Base-by-base conservation (phyloP, 164 flowering plant genomes). In the Sedum album region DNA sequence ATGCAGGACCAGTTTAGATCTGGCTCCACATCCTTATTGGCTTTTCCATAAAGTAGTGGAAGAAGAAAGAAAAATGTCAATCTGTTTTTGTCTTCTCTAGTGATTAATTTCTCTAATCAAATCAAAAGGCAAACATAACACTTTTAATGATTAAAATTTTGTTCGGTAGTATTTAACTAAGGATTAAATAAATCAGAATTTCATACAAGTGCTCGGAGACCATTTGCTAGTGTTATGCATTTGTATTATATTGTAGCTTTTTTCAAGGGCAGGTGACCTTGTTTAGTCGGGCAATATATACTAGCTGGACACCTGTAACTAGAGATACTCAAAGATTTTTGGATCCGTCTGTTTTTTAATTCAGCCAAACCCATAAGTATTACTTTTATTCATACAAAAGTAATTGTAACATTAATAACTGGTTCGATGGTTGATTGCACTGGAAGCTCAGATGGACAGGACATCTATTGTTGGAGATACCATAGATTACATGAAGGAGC, bases 391-490 rank as follows among this genome's bases (percentile, higher is more conserved):
- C n/a, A n/a, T n/a, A 38, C 10, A 38, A 38, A 38, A 38, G 41
- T 38, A 38, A 38, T 38, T 38, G 8, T 10, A 53, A 20, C 2
- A 11, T 53, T 49, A 49, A 0, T 49, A 25, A 55, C 26, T 55
- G 10, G 1, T 28, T 28, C 26, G 1, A 25, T 25, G 18, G 17
- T 55, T 55, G 61, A 55, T 49, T 49, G 20, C 4, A 0, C 31
- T 55, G 61, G 61, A 55, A 55, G 31, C 61, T 11, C 76, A 93
- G 98, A 93, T 90, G 96, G 98, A 93, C 71, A 85, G 96, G 69
- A 93, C 98, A 55, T 85, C 98, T 5, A 93, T 93, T 66, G 89
- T 93, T 57, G 96, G 96, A 60, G 98, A 93, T 64, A 86, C 96
- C 3, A 93, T 93, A 65, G 92, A 89, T 63, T 93, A 93, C 83